These are phyloP conservation scores for Globisporangium apiculatum DNA, from an alignment of 352 stramenopile species.

Conservation along the genomic window DNA sequence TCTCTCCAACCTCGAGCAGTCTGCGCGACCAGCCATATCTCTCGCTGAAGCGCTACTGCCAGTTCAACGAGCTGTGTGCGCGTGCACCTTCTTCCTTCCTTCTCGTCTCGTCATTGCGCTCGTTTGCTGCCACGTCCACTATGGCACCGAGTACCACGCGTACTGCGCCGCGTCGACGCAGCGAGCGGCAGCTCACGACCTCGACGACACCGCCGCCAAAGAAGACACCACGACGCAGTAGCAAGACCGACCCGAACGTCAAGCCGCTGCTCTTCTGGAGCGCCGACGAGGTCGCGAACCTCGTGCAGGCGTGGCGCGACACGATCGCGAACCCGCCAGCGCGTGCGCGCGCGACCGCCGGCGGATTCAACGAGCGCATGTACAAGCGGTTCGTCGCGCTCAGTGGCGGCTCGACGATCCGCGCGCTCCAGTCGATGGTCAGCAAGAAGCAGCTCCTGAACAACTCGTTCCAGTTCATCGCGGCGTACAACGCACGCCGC, in stretches of 20 bases:
- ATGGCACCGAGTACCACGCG: too few species aligned
- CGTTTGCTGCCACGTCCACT: too few species aligned
- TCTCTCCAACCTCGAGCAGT: too few species aligned
- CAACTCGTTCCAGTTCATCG: slow-evolving; percentile 14
- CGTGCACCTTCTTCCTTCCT: too few species aligned
- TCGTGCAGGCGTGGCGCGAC: slow-evolving; percentile 9
- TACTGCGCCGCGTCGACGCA: slow-evolving; percentile 3
- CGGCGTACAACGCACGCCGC: slow-evolving; percentile 2
- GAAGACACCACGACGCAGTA: slow-evolving; percentile 7
- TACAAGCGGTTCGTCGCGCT: slow-evolving; percentile 8
- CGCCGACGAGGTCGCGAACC: slow-evolving; percentile 7
- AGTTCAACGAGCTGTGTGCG: too few species aligned
- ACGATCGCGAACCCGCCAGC: slow-evolving; percentile 6
- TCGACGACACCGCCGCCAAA: background rate
- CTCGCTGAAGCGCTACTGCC: too few species aligned
- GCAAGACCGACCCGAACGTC: slow-evolving; percentile 12
- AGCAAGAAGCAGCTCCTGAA: slow-evolving; percentile 13
- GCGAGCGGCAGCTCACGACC: slow-evolving; percentile 3
- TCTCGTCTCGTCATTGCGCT: too few species aligned
- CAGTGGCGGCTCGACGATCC: slow-evolving; percentile 3
- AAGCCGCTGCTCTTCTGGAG: slow-evolving; percentile 13
- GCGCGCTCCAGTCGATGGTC: slow-evolving; percentile 5
- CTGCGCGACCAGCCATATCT: too few species aligned
- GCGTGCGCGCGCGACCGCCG: background rate
- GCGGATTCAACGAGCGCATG: slow-evolving; percentile 9